Evolutionary conservation across 1,284 basidiomycete genomes (phyloP), one percentile per base, ranked within the genome.

Genomic region (Kalmanozyma brasiliensis): DNA sequence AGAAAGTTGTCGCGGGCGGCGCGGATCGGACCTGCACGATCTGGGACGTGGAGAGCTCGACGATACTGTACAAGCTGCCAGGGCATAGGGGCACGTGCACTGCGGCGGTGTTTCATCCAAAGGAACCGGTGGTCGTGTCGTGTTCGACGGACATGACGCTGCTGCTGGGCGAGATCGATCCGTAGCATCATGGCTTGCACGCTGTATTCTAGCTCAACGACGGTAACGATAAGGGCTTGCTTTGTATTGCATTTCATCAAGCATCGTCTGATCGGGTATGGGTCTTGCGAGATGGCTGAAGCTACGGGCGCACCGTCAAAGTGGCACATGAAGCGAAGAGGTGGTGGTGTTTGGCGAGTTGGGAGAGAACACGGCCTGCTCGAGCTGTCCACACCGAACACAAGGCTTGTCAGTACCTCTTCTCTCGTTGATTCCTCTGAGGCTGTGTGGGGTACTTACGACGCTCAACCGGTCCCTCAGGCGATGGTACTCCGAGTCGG

Each of bases 81-180:
- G 81, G 81, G 4, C 81, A 82, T 49, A 73, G 66, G 52, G 81
- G 81, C 4, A 80, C 80, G 1, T 78, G 76, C 38, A 82, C 81
- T 1, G 76, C 78, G 2, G 76, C 76, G 10, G 73, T 70, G n/a
- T 69, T 80, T 41, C 81, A 82, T 63, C 81, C 81, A 1, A 64
- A 45, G 20, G 80, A 82, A 52, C 79, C 81, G 4, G 75, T 82
- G 48, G 69, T 80, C 9, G 69, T 79, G 10, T 74, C 75, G 8
- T 46, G 62, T 17, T 79, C 76, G 16, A 77, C 76, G 7, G 79
- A 81, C 44, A 62, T 60, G 60, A 80, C 75, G 9, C 22, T 81
- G 42, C 38, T 81, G 3, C 47, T 81, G 24, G 78, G 78, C 17
- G 79, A 80, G 49, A 64, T 79, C 13, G 77, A 78, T 44, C 66